Conservation (phyloP, 192 early-diverging fungal species). For the Coemansia sp. region DNA sequence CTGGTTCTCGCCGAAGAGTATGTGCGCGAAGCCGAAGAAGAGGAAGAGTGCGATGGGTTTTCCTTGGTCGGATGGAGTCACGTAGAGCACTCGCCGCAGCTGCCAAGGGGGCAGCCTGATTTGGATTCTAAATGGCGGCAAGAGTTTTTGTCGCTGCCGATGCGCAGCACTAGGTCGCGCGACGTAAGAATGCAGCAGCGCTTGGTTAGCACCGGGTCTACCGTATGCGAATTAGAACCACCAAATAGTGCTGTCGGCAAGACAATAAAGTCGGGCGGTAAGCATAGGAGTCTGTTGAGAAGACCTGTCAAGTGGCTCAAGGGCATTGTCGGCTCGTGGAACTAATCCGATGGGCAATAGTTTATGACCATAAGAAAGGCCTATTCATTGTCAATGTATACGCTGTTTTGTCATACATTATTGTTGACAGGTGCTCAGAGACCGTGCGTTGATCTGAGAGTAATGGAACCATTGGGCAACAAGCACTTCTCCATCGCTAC, state of each 20-base stretch:
- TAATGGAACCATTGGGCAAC: too few relatives aligned
- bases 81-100: not conserved
- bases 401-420: too few relatives aligned
- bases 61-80: not conserved
- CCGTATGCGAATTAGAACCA: constrained; percentile 1
- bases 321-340: not conserved
- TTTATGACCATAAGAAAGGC: not conserved
- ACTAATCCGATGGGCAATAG: not conserved
- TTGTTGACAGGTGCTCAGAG: too few relatives aligned
- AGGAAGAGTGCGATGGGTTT: not conserved
- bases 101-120: not conserved
- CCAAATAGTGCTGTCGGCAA: not conserved
- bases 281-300: not conserved
- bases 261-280: not conserved
- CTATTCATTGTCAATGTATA: not conserved
- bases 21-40: constrained; percentile 9
- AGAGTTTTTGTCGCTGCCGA: constrained; percentile 10
- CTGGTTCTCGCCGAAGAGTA: constrained; percentile 33
- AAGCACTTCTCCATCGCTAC: too few relatives aligned
- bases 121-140: not conserved
- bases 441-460: too few relatives aligned
- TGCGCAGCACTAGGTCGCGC: constrained; percentile 19
- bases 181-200: constrained; percentile 4
- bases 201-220: constrained; percentile 21
- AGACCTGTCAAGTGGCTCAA: not conserved